phyloP scores from a whole-genome alignment of 1,139 yeast genomes.

The Starmera stellimalicola region DNA sequence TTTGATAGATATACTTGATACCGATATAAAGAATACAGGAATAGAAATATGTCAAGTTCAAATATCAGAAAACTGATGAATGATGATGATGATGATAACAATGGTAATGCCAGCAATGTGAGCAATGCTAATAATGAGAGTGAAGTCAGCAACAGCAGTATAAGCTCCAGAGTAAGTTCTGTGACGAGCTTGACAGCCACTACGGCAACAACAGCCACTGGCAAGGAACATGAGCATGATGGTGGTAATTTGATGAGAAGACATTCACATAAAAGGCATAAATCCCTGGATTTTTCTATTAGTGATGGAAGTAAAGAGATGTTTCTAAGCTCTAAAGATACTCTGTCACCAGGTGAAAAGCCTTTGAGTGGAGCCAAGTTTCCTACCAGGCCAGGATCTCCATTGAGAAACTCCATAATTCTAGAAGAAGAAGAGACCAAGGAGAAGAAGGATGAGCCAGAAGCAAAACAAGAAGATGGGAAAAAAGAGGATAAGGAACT shows the following conservation, averaged over 20 bases:
- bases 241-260: too few species aligned
- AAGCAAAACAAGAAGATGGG: neutral
- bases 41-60: neutral
- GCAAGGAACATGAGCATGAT: too few species aligned
- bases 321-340: neutral
- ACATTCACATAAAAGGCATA: conserved; percentile 12
- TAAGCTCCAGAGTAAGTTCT: too few species aligned
- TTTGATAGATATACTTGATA: too few species aligned
- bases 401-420: neutral
- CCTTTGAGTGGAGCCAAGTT: neutral
- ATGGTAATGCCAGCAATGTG: neutral
- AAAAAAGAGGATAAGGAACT: neutral
- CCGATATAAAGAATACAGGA: too few species aligned
- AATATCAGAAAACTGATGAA: neutral
- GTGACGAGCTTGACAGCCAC: too few species aligned
- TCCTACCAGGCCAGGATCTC: neutral
- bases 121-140: neutral
- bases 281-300: conserved; percentile 8
- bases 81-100: neutral
- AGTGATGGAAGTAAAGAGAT: neutral
- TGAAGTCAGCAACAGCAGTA: neutral
- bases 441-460: neutral
- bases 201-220: too few species aligned
- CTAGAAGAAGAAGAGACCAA: neutral
- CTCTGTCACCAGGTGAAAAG: neutral